phyloP scores from a whole-genome alignment of 2,329 filamentous ascomycete genomes.

The Leptographium flavum region DNA sequence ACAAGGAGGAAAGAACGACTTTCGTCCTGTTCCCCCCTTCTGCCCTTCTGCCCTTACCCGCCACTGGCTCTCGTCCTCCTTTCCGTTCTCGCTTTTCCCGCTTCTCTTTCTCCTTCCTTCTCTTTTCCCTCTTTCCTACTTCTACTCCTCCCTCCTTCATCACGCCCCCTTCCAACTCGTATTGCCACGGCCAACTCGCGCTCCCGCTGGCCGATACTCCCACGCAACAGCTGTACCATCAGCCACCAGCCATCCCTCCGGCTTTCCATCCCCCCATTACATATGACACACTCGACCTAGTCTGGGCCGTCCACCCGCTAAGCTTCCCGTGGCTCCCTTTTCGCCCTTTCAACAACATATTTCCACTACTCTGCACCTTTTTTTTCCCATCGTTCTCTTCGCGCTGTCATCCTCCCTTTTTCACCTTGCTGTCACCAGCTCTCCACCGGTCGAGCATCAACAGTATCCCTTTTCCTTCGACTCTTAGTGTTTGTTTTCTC shows the following conservation, averaged over 20 bases:
- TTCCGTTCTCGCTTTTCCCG: too few species aligned
- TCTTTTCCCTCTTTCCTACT: not conserved
- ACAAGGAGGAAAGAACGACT: constrained; percentile 7
- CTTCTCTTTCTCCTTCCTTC: not conserved
- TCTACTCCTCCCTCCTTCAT: not conserved
- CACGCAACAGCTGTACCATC: too few species aligned
- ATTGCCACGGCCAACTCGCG: too few species aligned
- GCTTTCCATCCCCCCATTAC: not conserved
- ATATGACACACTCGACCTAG: not conserved
- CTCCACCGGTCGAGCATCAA: not conserved
- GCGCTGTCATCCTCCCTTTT: not conserved
- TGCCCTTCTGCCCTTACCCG: constrained; percentile 7
- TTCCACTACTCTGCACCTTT: not conserved
- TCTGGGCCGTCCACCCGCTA: not conserved
- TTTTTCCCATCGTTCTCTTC: constrained; percentile 2
- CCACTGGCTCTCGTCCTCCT: constrained; percentile 2
- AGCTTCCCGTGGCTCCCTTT: constrained; percentile 1
- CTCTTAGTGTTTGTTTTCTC: not conserved
- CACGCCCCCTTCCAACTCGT: not conserved
- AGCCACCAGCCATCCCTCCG: not conserved
- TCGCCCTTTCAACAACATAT: not conserved
- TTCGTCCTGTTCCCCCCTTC: constrained; percentile 6
- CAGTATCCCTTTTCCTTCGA: not conserved
- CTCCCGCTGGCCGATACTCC: not conserved
- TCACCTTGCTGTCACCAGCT: not conserved